A percentile compares a stretch with the other conserved stretches of the same genome.
Evolutionary conservation across 352 stramenopile genomes (phyloP).

Genomic region (Halophytophthora polymorphica): DNA sequence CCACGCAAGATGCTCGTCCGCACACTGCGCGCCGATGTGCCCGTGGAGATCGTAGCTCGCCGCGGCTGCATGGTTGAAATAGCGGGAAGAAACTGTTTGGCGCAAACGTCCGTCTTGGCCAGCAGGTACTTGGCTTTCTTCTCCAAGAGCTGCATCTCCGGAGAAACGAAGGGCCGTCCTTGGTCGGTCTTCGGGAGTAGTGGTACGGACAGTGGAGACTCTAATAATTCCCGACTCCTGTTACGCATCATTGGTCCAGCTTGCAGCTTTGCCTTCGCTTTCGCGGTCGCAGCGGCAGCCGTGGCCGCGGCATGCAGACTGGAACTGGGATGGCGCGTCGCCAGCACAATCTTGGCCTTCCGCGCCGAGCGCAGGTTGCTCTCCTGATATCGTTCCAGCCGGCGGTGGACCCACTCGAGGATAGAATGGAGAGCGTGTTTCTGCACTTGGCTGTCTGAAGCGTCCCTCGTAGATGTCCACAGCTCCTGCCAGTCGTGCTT

Average conservation of each 20-base stretch:
- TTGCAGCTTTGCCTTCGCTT: slow-evolving; percentile 13
- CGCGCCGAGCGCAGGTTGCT: slow-evolving; percentile 30
- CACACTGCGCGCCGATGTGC: slow-evolving; percentile 7
- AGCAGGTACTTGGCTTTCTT: slow-evolving; percentile 65
- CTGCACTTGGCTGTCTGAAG: slow-evolving; percentile 43
- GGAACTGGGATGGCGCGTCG: slow-evolving; percentile 1
- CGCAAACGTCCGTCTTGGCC: slow-evolving; percentile 37
- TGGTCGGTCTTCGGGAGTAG: slow-evolving; percentile 3
- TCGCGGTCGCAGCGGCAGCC: slow-evolving; percentile 7
- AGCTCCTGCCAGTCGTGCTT: slow-evolving; percentile 65
- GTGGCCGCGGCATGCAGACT: slow-evolving; percentile 2
- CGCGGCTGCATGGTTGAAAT: slow-evolving; percentile 9
- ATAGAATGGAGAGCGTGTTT: slow-evolving; percentile 56
- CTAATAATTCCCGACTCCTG: neutral
- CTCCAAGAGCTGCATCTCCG: slow-evolving; percentile 47
- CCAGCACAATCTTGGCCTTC: slow-evolving; percentile 37
- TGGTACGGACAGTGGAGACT: neutral
- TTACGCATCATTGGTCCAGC: slow-evolving; percentile 5
- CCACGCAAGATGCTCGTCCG: slow-evolving; percentile 13
- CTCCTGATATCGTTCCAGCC: slow-evolving; percentile 40
- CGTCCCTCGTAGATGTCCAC: slow-evolving; percentile 33
- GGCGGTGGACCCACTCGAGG: slow-evolving; percentile 49
- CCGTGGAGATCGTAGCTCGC: slow-evolving; percentile 13
- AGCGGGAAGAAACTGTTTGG: slow-evolving; percentile 22
- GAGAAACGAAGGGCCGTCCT: slow-evolving; percentile 22